Evolutionary conservation across 73 alveolate species (phyloP).

Genomic region (Symbiodinium natans): DNA sequence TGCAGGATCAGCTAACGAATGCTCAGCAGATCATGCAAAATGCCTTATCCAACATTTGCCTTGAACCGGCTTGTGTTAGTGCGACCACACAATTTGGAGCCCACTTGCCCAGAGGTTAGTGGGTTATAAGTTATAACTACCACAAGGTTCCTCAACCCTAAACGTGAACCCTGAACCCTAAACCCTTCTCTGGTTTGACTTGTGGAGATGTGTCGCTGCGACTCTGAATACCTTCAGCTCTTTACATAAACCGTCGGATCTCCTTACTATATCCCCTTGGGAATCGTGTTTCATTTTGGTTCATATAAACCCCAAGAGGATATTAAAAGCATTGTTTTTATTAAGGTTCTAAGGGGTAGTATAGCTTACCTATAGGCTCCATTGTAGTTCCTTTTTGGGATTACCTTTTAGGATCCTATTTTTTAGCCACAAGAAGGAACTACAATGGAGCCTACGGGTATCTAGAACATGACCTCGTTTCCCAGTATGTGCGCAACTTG

Average conservation of each 20-base stretch:
- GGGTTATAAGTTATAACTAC: not conserved
- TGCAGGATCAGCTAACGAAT: not conserved
- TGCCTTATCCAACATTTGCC: too few relatives aligned
- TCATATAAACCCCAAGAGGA: too few relatives aligned
- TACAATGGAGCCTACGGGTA: not conserved
- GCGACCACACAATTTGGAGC: not conserved
- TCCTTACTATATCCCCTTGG: too few relatives aligned
- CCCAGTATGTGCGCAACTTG: not conserved
- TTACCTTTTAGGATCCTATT: not conserved
- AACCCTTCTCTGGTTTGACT: not conserved
- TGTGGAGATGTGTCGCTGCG: too few relatives aligned
- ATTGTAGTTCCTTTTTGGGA: not conserved
- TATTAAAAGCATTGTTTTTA: too few relatives aligned
- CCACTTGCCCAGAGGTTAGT: not conserved
- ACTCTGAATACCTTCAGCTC: not conserved
- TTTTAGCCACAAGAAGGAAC: not conserved
- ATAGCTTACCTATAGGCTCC: not conserved
- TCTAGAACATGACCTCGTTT: not conserved
- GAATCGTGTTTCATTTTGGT: too few relatives aligned
- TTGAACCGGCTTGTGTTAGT: not conserved
- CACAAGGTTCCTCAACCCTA: not conserved
- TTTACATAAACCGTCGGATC: too few relatives aligned
- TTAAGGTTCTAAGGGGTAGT: too few relatives aligned
- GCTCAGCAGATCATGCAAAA: not conserved
- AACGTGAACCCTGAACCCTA: not conserved